Evolutionary conservation across 1,284 basidiomycete genomes (phyloP).

Genomic region (Exobasidium rhododendri): DNA sequence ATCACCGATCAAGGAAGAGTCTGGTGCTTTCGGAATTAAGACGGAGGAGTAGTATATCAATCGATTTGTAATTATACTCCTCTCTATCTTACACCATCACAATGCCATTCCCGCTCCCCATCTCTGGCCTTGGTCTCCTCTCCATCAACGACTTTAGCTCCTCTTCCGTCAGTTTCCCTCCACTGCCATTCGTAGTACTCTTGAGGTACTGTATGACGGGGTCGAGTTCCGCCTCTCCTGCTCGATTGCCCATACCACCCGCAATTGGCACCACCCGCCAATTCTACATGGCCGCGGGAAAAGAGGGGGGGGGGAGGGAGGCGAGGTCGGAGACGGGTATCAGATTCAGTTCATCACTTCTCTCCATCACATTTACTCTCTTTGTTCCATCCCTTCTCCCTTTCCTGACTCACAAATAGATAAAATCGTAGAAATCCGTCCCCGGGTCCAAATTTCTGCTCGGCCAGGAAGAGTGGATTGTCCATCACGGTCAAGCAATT

Average conservation of each 20-base stretch:
- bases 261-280: conserved; percentile 46
- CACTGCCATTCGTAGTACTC: conserved; percentile 2
- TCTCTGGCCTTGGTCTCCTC: conserved; percentile 23
- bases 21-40: no score
- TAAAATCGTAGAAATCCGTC: conserved; percentile 88
- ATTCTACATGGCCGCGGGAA: conserved; percentile 26
- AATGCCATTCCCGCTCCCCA: conserved; percentile 46
- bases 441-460: conserved; percentile 79
- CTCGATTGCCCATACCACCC: conserved; percentile 45
- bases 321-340: no score
- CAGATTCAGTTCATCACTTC: no score
- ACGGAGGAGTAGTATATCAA: no score
- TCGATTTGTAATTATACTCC: no score
- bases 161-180: conserved; percentile 17
- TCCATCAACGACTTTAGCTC: conserved; percentile 20
- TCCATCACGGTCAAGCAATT: conserved; percentile 95
- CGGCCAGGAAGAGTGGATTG: conserved; percentile 75
- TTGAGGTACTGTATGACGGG: conserved; percentile 30
- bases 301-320: no score
- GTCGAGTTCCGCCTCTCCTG: conserved; percentile 46
- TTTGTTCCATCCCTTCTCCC: no score
- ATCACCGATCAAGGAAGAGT: no score
- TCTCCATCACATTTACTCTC: no score
- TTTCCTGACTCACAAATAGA: conserved; percentile 23
- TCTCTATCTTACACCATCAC: conserved; percentile 47